These are phyloP conservation scores for Heterobasidion occidentale DNA, from an alignment of 1,284 basidiomycete genomes.

Conservation along the genomic window DNA sequence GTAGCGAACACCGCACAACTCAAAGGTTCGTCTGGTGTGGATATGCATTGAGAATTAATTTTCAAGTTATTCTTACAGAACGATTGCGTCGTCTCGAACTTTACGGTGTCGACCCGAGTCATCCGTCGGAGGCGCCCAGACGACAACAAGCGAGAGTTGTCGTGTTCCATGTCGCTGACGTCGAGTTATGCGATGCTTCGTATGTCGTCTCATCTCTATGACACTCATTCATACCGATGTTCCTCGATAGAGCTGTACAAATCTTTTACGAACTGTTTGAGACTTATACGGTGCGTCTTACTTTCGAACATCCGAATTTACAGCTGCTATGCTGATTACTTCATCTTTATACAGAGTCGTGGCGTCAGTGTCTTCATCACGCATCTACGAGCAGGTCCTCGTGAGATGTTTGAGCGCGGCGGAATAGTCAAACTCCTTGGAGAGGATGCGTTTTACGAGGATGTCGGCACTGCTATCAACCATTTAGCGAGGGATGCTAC, in stretches of 20 bases:
- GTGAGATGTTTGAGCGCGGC: conserved; percentile 56
- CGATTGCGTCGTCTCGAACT: conserved; percentile 76
- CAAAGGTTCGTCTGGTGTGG: conserved; percentile 42
- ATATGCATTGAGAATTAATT: not conserved
- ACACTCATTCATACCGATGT: not conserved
- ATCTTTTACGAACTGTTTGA: conserved; percentile 78
- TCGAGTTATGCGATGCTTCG: conserved; percentile 82
- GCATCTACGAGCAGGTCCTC: conserved; percentile 55
- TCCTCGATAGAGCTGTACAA: conserved; percentile 59
- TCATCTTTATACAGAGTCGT: conserved; percentile 37
- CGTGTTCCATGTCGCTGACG: conserved; percentile 86
- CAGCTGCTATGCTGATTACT: not conserved
- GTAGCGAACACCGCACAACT: conserved; percentile 84
- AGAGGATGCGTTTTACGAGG: conserved; percentile 62
- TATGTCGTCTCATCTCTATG: conserved; percentile 29
- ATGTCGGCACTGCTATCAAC: conserved; percentile 61
- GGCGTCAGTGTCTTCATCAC: conserved; percentile 74
- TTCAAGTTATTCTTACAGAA: conserved; percentile 33
- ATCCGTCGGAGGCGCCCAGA: conserved; percentile 82
- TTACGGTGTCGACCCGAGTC: conserved; percentile 69
- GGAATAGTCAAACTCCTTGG: conserved; percentile 63
- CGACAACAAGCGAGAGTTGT: conserved; percentile 70
- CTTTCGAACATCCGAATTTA: conserved; percentile 1
- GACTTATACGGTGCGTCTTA: conserved; percentile 57
- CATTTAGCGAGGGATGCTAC: conserved; percentile 18